Evolutionary conservation across 2,329 filamentous ascomycete species (phyloP), one percentile per base, ranked within the genome.

Genomic region (Fusarium staphyleae): DNA sequence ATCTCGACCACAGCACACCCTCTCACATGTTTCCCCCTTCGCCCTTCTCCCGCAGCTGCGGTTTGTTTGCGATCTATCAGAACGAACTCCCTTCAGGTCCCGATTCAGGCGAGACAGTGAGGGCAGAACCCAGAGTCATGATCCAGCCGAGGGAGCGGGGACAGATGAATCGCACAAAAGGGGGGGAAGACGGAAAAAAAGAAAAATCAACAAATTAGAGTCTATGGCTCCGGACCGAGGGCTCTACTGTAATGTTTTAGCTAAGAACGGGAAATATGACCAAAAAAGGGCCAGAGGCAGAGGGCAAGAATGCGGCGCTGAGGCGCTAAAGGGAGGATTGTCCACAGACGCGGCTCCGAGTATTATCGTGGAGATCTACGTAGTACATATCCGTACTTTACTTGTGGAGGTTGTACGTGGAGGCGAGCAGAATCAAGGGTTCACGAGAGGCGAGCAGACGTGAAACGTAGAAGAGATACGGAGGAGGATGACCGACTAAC

Each of bases 331-430:
- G 48, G 36, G 54, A 54, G 16, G 43, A 48, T 14, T 22, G 4
- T 30, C 57, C 48, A 43, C 43, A 52, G 42, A 33, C 33, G 57
- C 57, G 57, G 57, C 57, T 60, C 57, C 57, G 52, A 44, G 35
- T 35, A 36, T 15, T 19, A 33, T 7, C 19, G 19, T 7, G 19
- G 19, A 22, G 19, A 22, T 22, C 19, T 22, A 22, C 7, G n/a
- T n/a, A n/a, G n/a, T n/a, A n/a, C n/a, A n/a, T n/a, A n/a, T n/a
- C n/a, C n/a, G n/a, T n/a, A n/a, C n/a, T n/a, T n/a, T n/a, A n/a
- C 19, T 22, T 7, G 19, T 7, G 4, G 19, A 22, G 7, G 19
- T 22, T 4, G 19, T 22, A 4, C 19, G n/a, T n/a, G n/a, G n/a
- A n/a, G 19, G 19, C 4, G 19, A 22, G 19, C 19, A 22, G 19